Conservation (phyloP, 1,284 basidiomycete genomes). For the Cerrena zonata region DNA sequence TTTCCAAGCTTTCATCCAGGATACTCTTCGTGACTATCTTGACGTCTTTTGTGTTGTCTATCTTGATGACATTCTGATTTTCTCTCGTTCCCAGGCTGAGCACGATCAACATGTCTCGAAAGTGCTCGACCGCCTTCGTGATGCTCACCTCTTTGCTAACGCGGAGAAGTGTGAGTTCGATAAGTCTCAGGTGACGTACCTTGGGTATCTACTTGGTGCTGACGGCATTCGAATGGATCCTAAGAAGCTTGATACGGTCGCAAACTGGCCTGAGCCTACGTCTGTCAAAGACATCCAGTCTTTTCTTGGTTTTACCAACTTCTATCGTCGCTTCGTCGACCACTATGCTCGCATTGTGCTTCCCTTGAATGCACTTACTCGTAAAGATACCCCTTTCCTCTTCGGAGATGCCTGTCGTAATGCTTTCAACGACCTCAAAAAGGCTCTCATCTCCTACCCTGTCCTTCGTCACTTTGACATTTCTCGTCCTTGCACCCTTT, state of each 20-base stretch:
- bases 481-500: constrained; percentile 20
- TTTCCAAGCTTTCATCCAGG: constrained; percentile 38
- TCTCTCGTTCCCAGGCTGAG: constrained; percentile 27
- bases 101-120: constrained; percentile 20
- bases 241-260: constrained; percentile 26
- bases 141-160: constrained; percentile 28
- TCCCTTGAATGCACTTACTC: constrained; percentile 18
- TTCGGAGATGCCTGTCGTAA: constrained; percentile 11
- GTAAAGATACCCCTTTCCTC: constrained; percentile 10
- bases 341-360: constrained; percentile 25
- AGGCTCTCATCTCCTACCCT: constrained; percentile 11
- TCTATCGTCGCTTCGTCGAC: constrained; percentile 26
- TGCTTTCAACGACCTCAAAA: constrained; percentile 12
- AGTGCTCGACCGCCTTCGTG: constrained; percentile 25
- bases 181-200: constrained; percentile 23
- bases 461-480: constrained; percentile 14
- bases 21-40: constrained; percentile 31
- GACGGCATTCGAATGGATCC: constrained; percentile 26
- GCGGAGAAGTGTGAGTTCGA: constrained; percentile 32
- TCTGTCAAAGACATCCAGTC: constrained; percentile 19
- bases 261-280: constrained; percentile 19
- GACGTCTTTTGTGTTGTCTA: constrained; percentile 35
- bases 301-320: too few species aligned
- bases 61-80: too few species aligned
- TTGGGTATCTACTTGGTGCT: constrained; percentile 32